These are phyloP conservation scores for Tubosaeta sp. DNA, from an alignment of 768 basidiomycete species.

Conservation along the genomic window DNA sequence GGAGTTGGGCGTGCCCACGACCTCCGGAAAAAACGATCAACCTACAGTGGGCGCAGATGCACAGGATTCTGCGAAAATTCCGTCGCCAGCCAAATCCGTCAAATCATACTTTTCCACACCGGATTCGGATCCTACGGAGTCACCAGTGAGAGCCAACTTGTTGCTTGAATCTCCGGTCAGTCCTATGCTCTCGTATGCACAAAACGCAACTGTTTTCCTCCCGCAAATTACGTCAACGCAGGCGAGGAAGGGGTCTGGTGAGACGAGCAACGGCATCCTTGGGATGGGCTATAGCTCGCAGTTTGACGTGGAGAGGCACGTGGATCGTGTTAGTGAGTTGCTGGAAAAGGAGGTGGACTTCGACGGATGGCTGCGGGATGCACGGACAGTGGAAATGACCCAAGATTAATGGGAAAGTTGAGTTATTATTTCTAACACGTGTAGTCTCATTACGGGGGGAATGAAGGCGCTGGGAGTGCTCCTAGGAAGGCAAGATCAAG, in stretches of 20 bases:
- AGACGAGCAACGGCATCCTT: constrained; percentile 25
- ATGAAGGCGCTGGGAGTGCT: constrained; percentile 9
- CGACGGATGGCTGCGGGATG: constrained; percentile 47
- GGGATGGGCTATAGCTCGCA: constrained; percentile 54
- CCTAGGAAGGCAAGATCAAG: constrained; percentile 28
- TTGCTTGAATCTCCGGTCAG: constrained; percentile 33
- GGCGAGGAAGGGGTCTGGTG: constrained; percentile 14
- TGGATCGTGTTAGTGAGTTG: constrained; percentile 49
- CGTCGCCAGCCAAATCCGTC: constrained; percentile 30
- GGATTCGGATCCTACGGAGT: constrained; percentile 31
- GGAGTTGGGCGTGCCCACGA: not conserved
- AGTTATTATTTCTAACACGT: constrained; percentile 10
- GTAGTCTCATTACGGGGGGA: constrained; percentile 20
- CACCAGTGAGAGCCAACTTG: constrained; percentile 23
- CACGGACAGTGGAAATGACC: constrained; percentile 30
- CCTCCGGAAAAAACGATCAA: constrained; percentile 3
- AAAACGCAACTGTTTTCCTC: constrained; percentile 32
- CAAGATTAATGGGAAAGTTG: constrained; percentile 13
- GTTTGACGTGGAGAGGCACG: constrained; percentile 52
- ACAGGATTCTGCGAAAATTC: constrained; percentile 10
- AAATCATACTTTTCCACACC: constrained; percentile 37
- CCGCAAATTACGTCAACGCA: constrained; percentile 38
- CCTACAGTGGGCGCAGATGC: not conserved
- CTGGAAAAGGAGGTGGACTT: constrained; percentile 58
- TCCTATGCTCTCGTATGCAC: constrained; percentile 33